Base-by-base conservation (phyloP, 306 rosid species). In the Ormosia semicastrata region DNA sequence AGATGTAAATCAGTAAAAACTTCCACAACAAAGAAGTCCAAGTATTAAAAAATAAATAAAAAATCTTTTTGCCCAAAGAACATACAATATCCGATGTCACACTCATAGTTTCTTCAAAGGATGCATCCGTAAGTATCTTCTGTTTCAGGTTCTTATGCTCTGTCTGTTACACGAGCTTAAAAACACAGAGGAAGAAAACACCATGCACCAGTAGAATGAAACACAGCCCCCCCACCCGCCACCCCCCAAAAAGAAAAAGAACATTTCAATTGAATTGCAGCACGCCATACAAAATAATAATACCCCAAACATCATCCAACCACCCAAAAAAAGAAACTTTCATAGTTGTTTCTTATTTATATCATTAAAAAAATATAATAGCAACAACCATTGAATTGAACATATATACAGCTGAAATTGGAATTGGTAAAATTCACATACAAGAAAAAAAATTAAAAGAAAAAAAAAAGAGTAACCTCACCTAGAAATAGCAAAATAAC, bases 1-100 rank as follows among this genome's bases (percentile, higher is more conserved):
- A 71, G 75, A 7, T 13, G 73, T 44, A 79, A 70, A 49, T 64
- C 56, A 32, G 14, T 29, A 58, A 73, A 62, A 47, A 71, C 44
- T 83, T 46, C 72, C 50, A 29, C 39, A 18, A 65, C 64, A 36
- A 15, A 70, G 72, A 30, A 56, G 17, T 54, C n/a, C 4, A 29
- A 39, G 33, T 32, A n/a, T 11, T 1, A n/a, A 37, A 33, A 52
- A 4, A 2, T 0, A 60, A n/a, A n/a, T n/a, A n/a, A n/a, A n/a
- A 7, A 12, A 30, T 7, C 65, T 64, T 37, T 77, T 4, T 4
- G 15, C n/a, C 17, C 39, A 66, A 76, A 8, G 14, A 17, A 47
- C 40, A 76, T 40, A 18, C 5, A 11, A 32, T 13, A 59, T 49
- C 73, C 78, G 73, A 76, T 36, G 37, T 34, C 78, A 77, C 59